These are phyloP conservation scores for Artomyces pyxidatus DNA, from an alignment of 768 basidiomycete species.

Conservation along the genomic window DNA sequence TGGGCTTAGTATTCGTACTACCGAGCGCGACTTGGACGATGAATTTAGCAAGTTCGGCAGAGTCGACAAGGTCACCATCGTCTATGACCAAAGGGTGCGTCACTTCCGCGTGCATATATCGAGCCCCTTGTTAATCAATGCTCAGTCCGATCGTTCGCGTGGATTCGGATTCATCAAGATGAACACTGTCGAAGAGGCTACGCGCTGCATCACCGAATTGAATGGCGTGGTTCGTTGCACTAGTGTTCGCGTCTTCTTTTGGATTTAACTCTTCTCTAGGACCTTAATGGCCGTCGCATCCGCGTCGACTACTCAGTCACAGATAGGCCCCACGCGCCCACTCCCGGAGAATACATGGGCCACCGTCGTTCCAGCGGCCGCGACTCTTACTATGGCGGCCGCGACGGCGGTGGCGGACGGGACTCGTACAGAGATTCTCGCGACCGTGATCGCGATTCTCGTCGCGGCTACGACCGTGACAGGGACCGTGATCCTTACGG, in stretches of 20 bases:
- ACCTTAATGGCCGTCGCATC: constrained; percentile 90
- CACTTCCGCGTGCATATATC: background rate
- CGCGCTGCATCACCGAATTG: constrained; percentile 78
- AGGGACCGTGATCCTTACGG: constrained; percentile 51
- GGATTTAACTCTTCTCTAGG: constrained; percentile 35
- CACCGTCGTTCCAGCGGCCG: constrained; percentile 55
- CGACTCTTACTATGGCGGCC: constrained; percentile 26
- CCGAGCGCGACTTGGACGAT: constrained; percentile 89
- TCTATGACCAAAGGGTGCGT: constrained; percentile 93
- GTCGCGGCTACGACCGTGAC: constrained; percentile 24
- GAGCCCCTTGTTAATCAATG: constrained; percentile 13
- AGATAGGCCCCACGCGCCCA: constrained; percentile 87
- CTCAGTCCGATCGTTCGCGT: constrained; percentile 86
- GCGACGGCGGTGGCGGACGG: constrained; percentile 29
- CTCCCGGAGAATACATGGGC: constrained; percentile 98
- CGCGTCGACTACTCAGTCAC: constrained; percentile 97
- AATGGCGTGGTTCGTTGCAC: constrained; percentile 74
- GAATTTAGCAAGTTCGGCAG: constrained; percentile 85
- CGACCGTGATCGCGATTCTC: constrained; percentile 32
- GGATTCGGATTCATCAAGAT: constrained; percentile 98
- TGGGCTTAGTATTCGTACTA: constrained; percentile 91
- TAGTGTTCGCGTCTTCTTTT: background rate
- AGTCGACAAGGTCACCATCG: constrained; percentile 93
- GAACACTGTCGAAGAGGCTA: constrained; percentile 81
- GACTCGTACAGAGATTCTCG: constrained; percentile 33